These are phyloP conservation scores for Yamadazyma pseudoaaseri DNA, from an alignment of 1,139 yeast genomes.

Conservation along the genomic window DNA sequence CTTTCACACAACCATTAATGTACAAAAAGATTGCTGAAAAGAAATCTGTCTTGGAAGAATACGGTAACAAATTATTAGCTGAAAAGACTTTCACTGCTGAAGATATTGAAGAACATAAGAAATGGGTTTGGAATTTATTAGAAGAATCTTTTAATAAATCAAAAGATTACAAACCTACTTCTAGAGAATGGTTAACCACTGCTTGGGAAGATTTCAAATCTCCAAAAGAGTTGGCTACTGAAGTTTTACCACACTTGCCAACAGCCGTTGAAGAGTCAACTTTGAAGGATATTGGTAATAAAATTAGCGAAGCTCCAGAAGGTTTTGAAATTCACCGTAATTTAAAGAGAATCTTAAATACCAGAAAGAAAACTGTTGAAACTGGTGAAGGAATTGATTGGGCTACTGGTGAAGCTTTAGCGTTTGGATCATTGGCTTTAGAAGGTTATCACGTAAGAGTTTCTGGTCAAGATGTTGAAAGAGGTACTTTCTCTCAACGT, in stretches of 20 bases:
- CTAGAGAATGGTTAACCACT: slow-evolving; percentile 97
- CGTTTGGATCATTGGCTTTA: slow-evolving; percentile 85
- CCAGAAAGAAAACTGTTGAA: slow-evolving; percentile 84
- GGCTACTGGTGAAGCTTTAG: slow-evolving; percentile 99
- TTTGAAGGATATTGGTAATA: slow-evolving; percentile 75
- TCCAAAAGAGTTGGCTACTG: slow-evolving; percentile 95
- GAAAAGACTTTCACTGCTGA: slow-evolving; percentile 89
- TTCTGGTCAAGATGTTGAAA: slow-evolving; percentile 99
- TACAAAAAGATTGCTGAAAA: slow-evolving; percentile 86
- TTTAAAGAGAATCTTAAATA: slow-evolving; percentile 88
- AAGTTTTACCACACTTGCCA: slow-evolving; percentile 93
- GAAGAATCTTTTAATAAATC: slow-evolving; percentile 88
- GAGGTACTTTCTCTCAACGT: slow-evolving; percentile 99
- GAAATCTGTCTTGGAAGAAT: slow-evolving; percentile 83
- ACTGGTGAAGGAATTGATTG: slow-evolving; percentile 95
- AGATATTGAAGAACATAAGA: slow-evolving; percentile 93
- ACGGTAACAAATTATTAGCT: slow-evolving; percentile 71
- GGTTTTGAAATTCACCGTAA: slow-evolving; percentile 92
- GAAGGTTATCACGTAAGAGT: slow-evolving; percentile 98
- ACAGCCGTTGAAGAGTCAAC: slow-evolving; percentile 78
- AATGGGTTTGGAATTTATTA: slow-evolving; percentile 95
- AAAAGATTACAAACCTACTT: slow-evolving; percentile 86
- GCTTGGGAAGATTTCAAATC: slow-evolving; percentile 99
- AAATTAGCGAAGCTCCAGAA: slow-evolving; percentile 81
- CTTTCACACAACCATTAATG: slow-evolving; percentile 98